These are phyloP conservation scores for Bidens hawaiensis DNA, from an alignment of 140 eudicot genomes.

Conservation along the genomic window DNA sequence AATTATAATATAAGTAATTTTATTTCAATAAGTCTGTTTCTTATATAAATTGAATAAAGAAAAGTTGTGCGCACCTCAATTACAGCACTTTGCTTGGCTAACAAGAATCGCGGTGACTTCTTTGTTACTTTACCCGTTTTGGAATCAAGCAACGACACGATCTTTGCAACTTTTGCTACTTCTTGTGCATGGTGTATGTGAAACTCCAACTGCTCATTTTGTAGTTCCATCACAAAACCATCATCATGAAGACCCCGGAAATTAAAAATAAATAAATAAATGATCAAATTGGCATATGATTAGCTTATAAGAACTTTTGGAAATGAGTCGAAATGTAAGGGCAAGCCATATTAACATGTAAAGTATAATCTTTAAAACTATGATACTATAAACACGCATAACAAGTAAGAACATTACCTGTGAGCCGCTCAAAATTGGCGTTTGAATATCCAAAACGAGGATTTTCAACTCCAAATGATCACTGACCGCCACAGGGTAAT, in stretches of 20 bases:
- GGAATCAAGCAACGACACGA: conserved; percentile 75
- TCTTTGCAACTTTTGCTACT: conserved; percentile 69
- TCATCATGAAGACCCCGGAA: neutral
- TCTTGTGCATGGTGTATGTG: conserved; percentile 90
- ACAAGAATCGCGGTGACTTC: conserved; percentile 82
- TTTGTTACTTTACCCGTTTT: conserved; percentile 82
- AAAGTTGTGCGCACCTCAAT: conserved; percentile 51
- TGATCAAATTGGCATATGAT: too few relatives aligned
- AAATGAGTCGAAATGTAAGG: neutral
- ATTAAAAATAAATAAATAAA: neutral
- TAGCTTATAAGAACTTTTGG: too few relatives aligned
- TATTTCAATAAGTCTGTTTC: neutral
- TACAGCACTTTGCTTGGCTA: conserved; percentile 86
- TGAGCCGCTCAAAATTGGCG: conserved; percentile 83
- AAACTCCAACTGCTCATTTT: conserved; percentile 68
- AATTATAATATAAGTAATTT: neutral
- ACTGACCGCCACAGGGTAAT: conserved; percentile 69
- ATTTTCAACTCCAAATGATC: conserved; percentile 78
- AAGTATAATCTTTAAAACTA: neutral
- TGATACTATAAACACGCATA: neutral
- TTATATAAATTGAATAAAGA: neutral
- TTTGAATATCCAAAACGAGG: conserved; percentile 62
- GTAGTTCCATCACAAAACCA: conserved; percentile 5
- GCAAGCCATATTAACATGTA: neutral
- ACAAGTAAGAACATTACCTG: conserved; percentile 54